phyloP scores from a whole-genome alignment of 179 eudicot species.

The Kewa caespitosa region DNA sequence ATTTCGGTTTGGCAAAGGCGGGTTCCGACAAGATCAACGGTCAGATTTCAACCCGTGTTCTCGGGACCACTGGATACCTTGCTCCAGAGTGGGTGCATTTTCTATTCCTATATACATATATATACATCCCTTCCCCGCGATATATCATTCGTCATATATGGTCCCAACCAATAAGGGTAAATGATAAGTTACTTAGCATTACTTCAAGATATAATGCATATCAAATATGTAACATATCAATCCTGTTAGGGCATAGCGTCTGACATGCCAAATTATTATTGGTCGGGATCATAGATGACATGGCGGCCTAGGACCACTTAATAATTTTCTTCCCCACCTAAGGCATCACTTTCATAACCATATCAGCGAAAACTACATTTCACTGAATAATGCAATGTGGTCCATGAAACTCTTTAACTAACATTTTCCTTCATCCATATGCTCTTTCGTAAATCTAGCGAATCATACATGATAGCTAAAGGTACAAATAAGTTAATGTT shows the following conservation, averaged over 20 bases:
- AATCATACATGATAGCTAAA: slow-evolving; percentile 19
- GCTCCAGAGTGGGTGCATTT: slow-evolving; percentile 88
- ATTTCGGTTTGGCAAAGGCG: slow-evolving; percentile 82
- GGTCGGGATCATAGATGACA: no score
- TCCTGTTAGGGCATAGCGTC: no score
- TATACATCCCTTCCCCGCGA: no score
- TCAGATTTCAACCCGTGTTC: slow-evolving; percentile 72
- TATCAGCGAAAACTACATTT: slow-evolving; percentile 25
- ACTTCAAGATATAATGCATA: no score
- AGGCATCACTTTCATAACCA: slow-evolving; percentile 32
- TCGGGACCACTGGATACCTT: slow-evolving; percentile 94
- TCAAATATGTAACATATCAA: no score
- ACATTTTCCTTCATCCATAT: slow-evolving; percentile 18
- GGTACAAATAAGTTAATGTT: not conserved
- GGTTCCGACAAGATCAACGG: slow-evolving; percentile 90
- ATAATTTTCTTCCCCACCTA: no score
- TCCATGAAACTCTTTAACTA: slow-evolving; percentile 16
- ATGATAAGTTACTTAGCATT: no score
- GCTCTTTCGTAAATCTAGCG: not conserved
- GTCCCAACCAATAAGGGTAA: no score
- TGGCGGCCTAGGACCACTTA: no score
- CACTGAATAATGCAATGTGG: slow-evolving; percentile 37
- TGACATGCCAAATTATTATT: no score
- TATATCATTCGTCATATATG: no score
- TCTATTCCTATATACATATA: not conserved